Conservation (phyloP, 768 basidiomycete genomes). For the Sarcodon aspratus region DNA sequence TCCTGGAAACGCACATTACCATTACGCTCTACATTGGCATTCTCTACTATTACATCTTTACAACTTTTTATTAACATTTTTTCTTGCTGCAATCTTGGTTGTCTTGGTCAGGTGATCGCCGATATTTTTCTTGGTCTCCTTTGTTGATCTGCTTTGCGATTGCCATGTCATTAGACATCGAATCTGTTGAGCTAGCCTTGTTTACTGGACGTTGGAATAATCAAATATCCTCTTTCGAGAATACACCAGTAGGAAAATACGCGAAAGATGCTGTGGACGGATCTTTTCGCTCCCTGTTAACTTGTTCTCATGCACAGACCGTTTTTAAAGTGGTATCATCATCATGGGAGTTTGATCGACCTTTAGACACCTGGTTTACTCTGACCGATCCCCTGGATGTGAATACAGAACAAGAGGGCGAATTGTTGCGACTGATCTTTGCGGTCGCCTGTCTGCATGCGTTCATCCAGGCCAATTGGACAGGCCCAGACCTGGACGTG, state of each 20-base stretch:
- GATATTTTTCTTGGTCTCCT: not conserved
- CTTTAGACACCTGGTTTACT: slow-evolving; percentile 24
- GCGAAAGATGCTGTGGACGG: slow-evolving; percentile 50
- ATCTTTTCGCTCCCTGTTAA: slow-evolving; percentile 39
- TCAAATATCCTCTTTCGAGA: slow-evolving; percentile 3
- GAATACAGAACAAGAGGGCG: slow-evolving; percentile 28
- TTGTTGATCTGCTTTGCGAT: not conserved
- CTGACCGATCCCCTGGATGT: slow-evolving; percentile 13
- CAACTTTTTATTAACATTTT: not conserved
- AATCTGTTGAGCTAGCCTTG: slow-evolving; percentile 41
- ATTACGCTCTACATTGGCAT: not conserved
- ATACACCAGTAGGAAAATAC: slow-evolving; percentile 20
- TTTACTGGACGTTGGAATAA: slow-evolving; percentile 36
- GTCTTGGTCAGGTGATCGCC: not conserved
- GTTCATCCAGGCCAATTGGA: slow-evolving; percentile 94
- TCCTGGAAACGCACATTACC: no score
- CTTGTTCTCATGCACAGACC: slow-evolving; percentile 21
- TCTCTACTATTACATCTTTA: not conserved
- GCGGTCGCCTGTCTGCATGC: slow-evolving; percentile 79
- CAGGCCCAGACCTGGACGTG: slow-evolving; percentile 76
- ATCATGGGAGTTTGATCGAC: slow-evolving; percentile 20
- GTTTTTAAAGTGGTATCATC: slow-evolving; percentile 22
- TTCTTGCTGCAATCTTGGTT: not conserved
- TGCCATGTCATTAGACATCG: slow-evolving; percentile 8
- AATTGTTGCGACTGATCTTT: slow-evolving; percentile 47